A percentile compares a stretch with the other conserved stretches of the same genome.
Evolutionary conservation across 768 basidiomycete genomes (phyloP).

Genomic region (Naganishia antarctica): DNA sequence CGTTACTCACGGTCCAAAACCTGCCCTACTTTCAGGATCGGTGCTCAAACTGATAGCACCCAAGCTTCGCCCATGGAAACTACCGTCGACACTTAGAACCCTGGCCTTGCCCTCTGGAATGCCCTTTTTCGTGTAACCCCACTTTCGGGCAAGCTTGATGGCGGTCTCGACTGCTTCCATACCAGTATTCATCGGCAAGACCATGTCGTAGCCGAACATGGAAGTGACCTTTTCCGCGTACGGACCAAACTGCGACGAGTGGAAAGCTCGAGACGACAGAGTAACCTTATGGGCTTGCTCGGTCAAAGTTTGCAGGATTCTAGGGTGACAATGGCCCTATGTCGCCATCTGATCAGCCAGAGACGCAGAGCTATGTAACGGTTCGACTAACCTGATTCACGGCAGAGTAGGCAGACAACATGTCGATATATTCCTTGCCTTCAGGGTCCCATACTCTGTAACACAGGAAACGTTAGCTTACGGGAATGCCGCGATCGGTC

Average conservation of each 20-base stretch:
- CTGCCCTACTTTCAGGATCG: constrained; percentile 77
- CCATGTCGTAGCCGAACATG: constrained; percentile 89
- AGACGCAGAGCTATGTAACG: constrained; percentile 20
- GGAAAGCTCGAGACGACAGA: constrained; percentile 91
- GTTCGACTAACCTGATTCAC: constrained; percentile 39
- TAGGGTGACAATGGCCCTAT: constrained; percentile 92
- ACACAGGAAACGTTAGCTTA: neutral
- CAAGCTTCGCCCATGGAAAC: constrained; percentile 92
- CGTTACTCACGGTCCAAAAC: constrained; percentile 72
- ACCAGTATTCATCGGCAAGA: constrained; percentile 97
- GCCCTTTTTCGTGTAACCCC: constrained; percentile 87
- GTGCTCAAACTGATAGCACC: constrained; percentile 86
- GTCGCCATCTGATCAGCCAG: too few species aligned
- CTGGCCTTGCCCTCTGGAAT: constrained; percentile 76
- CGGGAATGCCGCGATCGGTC: constrained; percentile 17
- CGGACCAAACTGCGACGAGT: constrained; percentile 83
- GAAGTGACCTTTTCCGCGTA: constrained; percentile 79
- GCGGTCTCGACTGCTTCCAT: constrained; percentile 97
- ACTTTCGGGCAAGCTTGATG: constrained; percentile 92
- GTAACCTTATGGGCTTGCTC: constrained; percentile 85
- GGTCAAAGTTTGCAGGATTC: constrained; percentile 72
- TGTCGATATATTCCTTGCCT: constrained; percentile 93
- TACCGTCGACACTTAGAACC: constrained; percentile 76
- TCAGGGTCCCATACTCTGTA: constrained; percentile 84
- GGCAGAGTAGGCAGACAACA: constrained; percentile 95